Evolutionary conservation across 495 filamentous ascomycete genomes (phyloP), one percentile per base, ranked within the genome.

Genomic region (Chlorociboria aeruginascens): DNA sequence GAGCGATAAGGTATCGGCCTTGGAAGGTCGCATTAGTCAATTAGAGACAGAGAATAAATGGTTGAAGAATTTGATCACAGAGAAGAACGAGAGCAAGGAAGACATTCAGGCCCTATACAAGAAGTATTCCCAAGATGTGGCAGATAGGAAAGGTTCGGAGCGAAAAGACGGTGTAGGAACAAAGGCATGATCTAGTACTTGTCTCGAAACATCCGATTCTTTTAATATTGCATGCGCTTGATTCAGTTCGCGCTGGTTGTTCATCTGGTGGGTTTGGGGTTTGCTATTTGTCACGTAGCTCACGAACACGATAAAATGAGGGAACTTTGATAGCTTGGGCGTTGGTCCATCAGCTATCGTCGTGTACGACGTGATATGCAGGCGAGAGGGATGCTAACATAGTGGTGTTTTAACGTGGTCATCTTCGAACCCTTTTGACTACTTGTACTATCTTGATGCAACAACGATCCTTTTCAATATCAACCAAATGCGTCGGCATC

Each of bases 1-100:
- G 62, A 77, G 76, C 7, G 90, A 95, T 32, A 89, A 89, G 67
- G 85, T 93, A 36, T 69, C 68, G 9, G 68, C 67, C 9, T 74
- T 98, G 10, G 92, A 97, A 64, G 73, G 79, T 43, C 80, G 83
- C 36, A 86, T 98, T 42, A 78, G 79, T 45, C 81, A 89, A 55
- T 69, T 98, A 28, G 86, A 96, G 71, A 89, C 85, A 64, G 90
- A 98, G 67, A 98, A 98, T 66, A 83, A 85, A 54, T 97, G 92
- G 93, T 66, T 98, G 59, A 89, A 93, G 75, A 86, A 85, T 52
- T 74, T 98, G 42, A 78, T 98, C 41, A 86, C 84, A 45, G 92
- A 95, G 69, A 96, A 95, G 74, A 89, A 86, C 46, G 83, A 72
- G 49, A 69, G 69, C 42, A 71, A 69, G 49, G 69, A 70, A 29